A percentile compares a stretch with the other conserved stretches of the same genome.
Conservation (phyloP, 768 basidiomycete genomes). For the Suillus tomentosus region DNA sequence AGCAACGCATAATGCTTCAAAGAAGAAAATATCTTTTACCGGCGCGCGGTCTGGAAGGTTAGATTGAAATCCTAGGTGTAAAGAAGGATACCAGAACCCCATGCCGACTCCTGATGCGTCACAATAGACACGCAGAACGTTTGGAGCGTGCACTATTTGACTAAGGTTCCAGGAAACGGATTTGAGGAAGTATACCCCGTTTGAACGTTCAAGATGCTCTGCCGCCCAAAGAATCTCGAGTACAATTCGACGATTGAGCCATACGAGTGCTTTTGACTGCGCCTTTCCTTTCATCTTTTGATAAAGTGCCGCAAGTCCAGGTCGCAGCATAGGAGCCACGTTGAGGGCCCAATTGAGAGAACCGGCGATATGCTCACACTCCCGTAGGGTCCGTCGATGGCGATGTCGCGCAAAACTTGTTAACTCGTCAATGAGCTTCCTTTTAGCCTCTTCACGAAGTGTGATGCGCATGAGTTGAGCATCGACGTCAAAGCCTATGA, state of each 20-base stretch:
- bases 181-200: not conserved
- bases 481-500: conserved; percentile 35
- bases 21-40: no score
- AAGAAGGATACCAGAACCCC: no score
- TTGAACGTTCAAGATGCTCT: not conserved
- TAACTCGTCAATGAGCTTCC: not conserved
- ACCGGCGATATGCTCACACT: conserved; percentile 34
- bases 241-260: not conserved
- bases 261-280: no score
- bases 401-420: not conserved
- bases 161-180: not conserved
- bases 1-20: no score
- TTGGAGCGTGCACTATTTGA: no score
- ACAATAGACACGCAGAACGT: no score
- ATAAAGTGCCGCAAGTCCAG: conserved; percentile 35
- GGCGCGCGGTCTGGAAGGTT: no score
- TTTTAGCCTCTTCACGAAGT: not conserved
- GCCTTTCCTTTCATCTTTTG: conserved; percentile 33
- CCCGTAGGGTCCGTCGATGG: no score
- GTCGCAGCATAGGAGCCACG: conserved; percentile 28
- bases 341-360: conserved; percentile 47
- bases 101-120: no score
- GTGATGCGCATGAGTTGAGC: conserved; percentile 19
- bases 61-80: no score
- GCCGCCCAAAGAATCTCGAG: not conserved